Percentiles rank a stretch among this genome's conserved stretches.
Evolutionary conservation across 1,284 basidiomycete genomes (phyloP).

Genomic region (Puccinia brachypodii): DNA sequence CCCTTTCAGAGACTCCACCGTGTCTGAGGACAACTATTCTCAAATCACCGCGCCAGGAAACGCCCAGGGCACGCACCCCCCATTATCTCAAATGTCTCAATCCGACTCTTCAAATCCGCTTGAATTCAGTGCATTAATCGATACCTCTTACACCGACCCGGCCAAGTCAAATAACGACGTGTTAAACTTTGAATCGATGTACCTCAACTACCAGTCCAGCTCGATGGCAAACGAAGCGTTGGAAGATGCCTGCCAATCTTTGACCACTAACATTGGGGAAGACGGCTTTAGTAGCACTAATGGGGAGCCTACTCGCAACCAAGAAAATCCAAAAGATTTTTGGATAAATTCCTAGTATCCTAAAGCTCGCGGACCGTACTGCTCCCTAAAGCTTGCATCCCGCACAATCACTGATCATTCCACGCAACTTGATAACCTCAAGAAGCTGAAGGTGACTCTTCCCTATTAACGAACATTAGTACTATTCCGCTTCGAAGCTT

Average conservation of each 20-base stretch:
- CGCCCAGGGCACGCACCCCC: not conserved
- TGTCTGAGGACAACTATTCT: not conserved
- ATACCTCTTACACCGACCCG: not conserved
- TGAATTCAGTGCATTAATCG: not conserved
- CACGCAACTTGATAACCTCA: not conserved
- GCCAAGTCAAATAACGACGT: not conserved
- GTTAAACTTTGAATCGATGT: conserved; percentile 16
- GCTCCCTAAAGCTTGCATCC: not conserved
- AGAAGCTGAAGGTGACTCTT: no score
- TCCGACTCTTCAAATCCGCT: not conserved
- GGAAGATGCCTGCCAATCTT: not conserved
- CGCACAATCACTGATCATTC: not conserved
- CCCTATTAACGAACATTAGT: no score
- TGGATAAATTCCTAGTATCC: not conserved
- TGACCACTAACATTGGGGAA: not conserved
- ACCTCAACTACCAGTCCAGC: not conserved
- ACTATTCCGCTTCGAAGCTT: no score
- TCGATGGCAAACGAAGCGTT: not conserved
- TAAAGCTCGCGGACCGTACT: not conserved
- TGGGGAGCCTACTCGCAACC: not conserved
- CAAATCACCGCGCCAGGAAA: not conserved
- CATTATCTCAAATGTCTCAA: not conserved
- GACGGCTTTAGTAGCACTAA: not conserved
- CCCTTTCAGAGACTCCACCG: not conserved
- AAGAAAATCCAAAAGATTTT: not conserved